Base-by-base conservation (phyloP, 495 filamentous ascomycete genomes). In the Neurospora sp. region DNA sequence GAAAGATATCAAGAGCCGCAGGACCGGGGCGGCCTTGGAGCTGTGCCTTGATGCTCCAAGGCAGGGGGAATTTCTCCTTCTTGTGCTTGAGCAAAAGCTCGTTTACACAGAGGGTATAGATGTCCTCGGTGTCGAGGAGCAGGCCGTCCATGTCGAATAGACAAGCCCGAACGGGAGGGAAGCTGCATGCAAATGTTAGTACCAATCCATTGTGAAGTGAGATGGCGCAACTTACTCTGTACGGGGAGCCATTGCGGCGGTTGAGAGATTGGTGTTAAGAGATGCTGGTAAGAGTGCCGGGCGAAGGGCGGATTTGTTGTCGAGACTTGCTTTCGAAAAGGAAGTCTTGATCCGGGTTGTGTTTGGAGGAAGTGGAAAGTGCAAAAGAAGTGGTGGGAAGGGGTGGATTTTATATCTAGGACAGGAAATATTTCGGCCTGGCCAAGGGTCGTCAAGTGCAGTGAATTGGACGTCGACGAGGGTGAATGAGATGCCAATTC, bases 101-200 rank as follows among this genome's bases (percentile, higher is more conserved):
- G 82, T 98, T 97, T 38, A 93, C 92, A 81, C 91, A 91, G 35
- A 88, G 80, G 0, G 93, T 96, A 85, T 98, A 98, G 73, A 92
- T 87, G 80, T 99, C 96, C 80, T 99, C 96, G 18, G 93, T 93
- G 82, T 98, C 90, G 75, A 99, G 90, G 23, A 99, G 87, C 38
- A 99, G 90, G 59, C 96, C 96, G 80, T 99, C 96, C 94, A 99
- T 97, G 86, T 99, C 96, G 79, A 99, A 99, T 73, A 99, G 90
- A 83, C 94, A 97, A 73, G 96, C 96, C 72, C 93, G 89, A 72
- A 98, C 88, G 69, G 91, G 90, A 35, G 93, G 93, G 78, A 90
- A 87, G 75, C 90, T 92, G 73, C 40, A 41, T 35, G n/a, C 20
- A 41, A 35, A 31, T 41, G 20, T 76, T 39, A 69, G 39, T 69